phyloP scores from a whole-genome alignment of 2,329 filamentous ascomycete genomes.

The Cladosporium sp. region DNA sequence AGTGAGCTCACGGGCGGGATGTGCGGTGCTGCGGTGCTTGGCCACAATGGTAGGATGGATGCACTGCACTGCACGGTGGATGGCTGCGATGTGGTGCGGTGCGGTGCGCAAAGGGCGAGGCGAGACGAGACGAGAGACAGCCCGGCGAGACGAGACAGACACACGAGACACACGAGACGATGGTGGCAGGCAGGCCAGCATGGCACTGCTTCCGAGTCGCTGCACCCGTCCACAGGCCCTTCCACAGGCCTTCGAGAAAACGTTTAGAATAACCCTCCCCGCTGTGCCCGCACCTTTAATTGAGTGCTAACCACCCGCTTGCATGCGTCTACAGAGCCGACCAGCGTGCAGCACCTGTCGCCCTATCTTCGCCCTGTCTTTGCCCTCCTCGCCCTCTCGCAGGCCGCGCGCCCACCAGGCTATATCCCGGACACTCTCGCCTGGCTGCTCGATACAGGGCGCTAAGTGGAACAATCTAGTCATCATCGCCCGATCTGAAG shows the following conservation, averaged over 20 bases:
- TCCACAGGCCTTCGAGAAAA: slow-evolving; percentile 3
- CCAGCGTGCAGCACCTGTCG: not conserved
- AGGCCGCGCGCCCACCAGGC: slow-evolving; percentile 2
- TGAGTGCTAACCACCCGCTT: not conserved
- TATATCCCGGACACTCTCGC: slow-evolving; percentile 4
- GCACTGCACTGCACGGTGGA: not conserved
- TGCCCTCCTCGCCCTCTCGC: too few species aligned
- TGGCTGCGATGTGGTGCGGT: not conserved
- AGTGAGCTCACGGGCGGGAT: not conserved
- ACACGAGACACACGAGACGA: not conserved
- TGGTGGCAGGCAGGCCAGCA: not conserved
- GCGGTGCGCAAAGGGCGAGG: not conserved
- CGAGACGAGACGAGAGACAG: not conserved
- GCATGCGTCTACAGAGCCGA: not conserved
- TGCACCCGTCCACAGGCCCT: not conserved
- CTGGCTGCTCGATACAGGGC: not conserved
- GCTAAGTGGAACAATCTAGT: slow-evolving; percentile 3
- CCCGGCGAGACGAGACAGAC: not conserved
- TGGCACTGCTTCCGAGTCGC: slow-evolving; percentile 3
- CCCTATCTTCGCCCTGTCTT: not conserved
- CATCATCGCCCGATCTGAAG: slow-evolving; percentile 20
- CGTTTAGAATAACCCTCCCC: slow-evolving; percentile 6
- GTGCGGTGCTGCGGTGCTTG: slow-evolving; percentile 5
- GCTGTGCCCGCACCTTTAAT: slow-evolving; percentile 11
- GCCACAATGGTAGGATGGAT: not conserved